Evolutionary conservation across 2,329 filamentous ascomycete genomes (phyloP).

Genomic region (Colletotrichum echinochloae): DNA sequence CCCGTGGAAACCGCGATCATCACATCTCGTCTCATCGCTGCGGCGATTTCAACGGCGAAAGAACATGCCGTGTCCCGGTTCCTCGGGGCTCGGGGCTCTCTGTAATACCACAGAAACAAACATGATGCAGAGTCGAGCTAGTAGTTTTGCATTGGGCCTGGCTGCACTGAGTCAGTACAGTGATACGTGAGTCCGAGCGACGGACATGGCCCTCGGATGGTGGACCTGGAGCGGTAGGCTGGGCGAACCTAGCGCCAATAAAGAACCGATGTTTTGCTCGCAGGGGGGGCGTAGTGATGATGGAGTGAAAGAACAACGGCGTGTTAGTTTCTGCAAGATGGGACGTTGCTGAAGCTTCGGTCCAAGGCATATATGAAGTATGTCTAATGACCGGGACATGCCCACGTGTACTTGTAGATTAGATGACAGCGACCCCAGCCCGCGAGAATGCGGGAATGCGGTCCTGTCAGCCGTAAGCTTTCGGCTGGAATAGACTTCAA

Average conservation of each 20-base stretch:
- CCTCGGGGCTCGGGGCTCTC: conserved; percentile 21
- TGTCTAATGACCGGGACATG: conserved; percentile 7
- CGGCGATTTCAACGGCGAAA: conserved; percentile 1
- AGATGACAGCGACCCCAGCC: neutral
- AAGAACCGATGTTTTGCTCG: conserved; percentile 9
- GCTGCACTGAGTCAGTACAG: conserved; percentile 28
- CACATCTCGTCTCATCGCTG: conserved; percentile 22
- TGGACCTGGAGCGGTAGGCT: conserved; percentile 22
- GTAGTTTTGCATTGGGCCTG: conserved; percentile 31
- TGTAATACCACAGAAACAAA: conserved; percentile 14
- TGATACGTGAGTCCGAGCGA: conserved; percentile 27
- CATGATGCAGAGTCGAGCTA: conserved; percentile 13
- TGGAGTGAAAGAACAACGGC: conserved; percentile 18
- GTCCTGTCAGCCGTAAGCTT: neutral
- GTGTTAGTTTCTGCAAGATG: conserved; percentile 22
- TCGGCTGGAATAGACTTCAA: conserved; percentile 1
- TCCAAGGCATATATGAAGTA: neutral
- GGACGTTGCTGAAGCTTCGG: conserved; percentile 29
- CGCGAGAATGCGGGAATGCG: neutral
- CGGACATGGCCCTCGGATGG: conserved; percentile 13
- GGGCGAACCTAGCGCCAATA: neutral
- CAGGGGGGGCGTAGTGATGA: neutral
- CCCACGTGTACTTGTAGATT: neutral
- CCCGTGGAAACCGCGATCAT: neutral
- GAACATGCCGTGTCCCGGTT: neutral